Evolutionary conservation across 179 eudicot species (phyloP).

Genomic region (Actinidia arguta): DNA sequence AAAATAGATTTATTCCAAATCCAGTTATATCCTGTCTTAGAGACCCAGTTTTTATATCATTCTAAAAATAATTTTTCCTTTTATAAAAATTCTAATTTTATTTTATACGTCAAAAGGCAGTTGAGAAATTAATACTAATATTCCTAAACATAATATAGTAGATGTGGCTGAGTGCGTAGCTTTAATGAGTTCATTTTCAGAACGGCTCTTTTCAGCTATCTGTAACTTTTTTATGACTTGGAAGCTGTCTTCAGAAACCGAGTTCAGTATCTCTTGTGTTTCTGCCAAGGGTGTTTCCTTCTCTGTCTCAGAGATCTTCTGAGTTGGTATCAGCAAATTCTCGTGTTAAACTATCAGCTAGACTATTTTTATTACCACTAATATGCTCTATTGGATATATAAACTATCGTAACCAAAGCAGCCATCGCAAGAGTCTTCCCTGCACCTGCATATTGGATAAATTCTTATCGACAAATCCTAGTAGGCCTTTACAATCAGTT

Average conservation of each 20-base stretch:
- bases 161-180: neutral
- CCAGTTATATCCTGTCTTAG: neutral
- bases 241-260: neutral
- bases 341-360: neutral
- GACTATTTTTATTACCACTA: neutral
- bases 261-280: neutral
- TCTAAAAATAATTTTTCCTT: too few species aligned
- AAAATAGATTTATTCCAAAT: neutral
- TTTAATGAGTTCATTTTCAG: neutral
- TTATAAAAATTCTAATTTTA: too few species aligned
- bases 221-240: too few species aligned
- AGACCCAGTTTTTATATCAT: neutral
- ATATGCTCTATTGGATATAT: neutral
- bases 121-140: too few species aligned
- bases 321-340: neutral
- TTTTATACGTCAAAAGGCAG: neutral
- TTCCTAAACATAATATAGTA: neutral
- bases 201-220: neutral
- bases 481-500: neutral
- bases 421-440: neutral
- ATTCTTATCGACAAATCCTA: neutral
- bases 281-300: neutral
- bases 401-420: neutral
- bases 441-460: slow-evolving; percentile 2
- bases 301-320: neutral